These are phyloP conservation scores for Erodium maritimum DNA, from an alignment of 345 rosid genomes.

Conservation along the genomic window DNA sequence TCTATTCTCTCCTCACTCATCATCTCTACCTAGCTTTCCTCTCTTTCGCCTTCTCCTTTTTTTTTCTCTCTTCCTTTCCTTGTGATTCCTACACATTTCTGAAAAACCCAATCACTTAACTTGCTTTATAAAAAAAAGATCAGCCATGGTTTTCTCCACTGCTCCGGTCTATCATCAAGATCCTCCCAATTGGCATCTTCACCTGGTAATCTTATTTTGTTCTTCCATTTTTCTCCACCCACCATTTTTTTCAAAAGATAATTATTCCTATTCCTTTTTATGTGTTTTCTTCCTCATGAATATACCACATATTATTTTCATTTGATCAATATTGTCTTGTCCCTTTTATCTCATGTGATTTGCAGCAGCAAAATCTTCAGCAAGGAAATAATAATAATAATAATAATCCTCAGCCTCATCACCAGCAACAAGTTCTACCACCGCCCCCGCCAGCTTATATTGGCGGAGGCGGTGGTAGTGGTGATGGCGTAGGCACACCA, in stretches of 20 bases:
- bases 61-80: slow-evolving; percentile 31
- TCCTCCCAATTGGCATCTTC: slow-evolving; percentile 59
- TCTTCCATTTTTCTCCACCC: no score
- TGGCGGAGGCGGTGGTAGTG: slow-evolving; percentile 19
- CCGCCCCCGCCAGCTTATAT: slow-evolving; percentile 29
- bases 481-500: slow-evolving; percentile 3
- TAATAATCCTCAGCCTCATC: slow-evolving; percentile 13
- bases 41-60: slow-evolving; percentile 33
- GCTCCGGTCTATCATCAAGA: slow-evolving; percentile 50
- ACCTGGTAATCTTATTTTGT: slow-evolving; percentile 4
- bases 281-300: slow-evolving; percentile 27
- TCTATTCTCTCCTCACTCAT: slow-evolving; percentile 18
- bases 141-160: slow-evolving; percentile 62
- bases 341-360: background rate
- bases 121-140: slow-evolving; percentile 45
- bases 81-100: slow-evolving; percentile 61
- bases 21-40: slow-evolving; percentile 11
- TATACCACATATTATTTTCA: slow-evolving; percentile 15
- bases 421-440: slow-evolving; percentile 32
- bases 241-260: slow-evolving; percentile 5
- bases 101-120: slow-evolving; percentile 42
- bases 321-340: background rate
- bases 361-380: slow-evolving; percentile 34
- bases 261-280: slow-evolving; percentile 45
- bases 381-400: no score